Evolutionary conservation across 139 green algal species (phyloP).

Genomic region (Auxenochlorella pyrenoidosa): DNA sequence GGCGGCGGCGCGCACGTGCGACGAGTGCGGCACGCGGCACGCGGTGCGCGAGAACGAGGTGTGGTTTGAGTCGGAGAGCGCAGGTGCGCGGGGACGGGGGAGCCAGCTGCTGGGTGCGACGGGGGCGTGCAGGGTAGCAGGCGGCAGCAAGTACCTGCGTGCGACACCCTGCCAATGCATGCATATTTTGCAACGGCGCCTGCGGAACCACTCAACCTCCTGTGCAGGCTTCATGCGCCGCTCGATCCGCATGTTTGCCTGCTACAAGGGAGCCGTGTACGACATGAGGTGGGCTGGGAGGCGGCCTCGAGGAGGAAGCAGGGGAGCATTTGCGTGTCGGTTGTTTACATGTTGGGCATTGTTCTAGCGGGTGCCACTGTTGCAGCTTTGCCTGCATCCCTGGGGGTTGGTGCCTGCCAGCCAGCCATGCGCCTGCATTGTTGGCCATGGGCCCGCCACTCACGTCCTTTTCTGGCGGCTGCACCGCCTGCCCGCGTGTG

Average conservation of each 20-base stretch:
- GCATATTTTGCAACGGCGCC: too few relatives aligned
- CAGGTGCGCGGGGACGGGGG: background rate
- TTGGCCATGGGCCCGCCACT: background rate
- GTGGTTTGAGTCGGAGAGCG: slow-evolving; percentile 21
- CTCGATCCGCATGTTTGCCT: slow-evolving; percentile 22
- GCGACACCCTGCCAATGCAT: too few relatives aligned
- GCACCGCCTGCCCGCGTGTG: background rate
- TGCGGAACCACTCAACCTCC: too few relatives aligned
- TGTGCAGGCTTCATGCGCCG: slow-evolving; percentile 22
- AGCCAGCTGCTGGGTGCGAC: background rate
- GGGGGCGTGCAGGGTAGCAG: background rate
- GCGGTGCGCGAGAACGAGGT: slow-evolving; percentile 19
- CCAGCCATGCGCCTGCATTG: background rate
- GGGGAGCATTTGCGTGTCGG: too few relatives aligned
- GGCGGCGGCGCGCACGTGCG: slow-evolving; percentile 14
- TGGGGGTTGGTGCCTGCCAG: background rate
- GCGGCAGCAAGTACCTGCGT: too few relatives aligned
- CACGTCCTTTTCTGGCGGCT: background rate
- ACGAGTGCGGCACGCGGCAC: slow-evolving; percentile 28
- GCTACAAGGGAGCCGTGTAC: slow-evolving; percentile 31
- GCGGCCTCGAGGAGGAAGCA: background rate
- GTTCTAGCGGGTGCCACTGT: background rate
- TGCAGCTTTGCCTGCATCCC: background rate
- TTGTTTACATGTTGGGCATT: too few relatives aligned
- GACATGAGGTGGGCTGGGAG: slow-evolving; percentile 10